phyloP scores from a whole-genome alignment of 2,329 filamentous ascomycete species.

The Xylariaceae sp. region DNA sequence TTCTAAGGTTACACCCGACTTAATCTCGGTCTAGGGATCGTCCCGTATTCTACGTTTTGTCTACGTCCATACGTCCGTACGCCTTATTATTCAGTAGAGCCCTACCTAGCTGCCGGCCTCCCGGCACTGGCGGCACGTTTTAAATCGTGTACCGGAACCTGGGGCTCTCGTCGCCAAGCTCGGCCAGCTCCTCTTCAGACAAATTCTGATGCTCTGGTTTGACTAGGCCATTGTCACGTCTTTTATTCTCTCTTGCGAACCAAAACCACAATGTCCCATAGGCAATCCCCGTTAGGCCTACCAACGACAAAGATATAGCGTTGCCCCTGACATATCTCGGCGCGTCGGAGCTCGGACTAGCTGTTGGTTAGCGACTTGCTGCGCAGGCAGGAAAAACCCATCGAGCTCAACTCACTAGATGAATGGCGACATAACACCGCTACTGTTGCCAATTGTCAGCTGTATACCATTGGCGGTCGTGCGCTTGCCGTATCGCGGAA shows the following conservation, averaged over 20 bases:
- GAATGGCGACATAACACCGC: constrained; percentile 71
- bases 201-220: constrained; percentile 39
- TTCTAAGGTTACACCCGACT: too few relatives aligned
- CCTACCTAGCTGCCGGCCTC: too few relatives aligned
- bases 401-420: constrained; percentile 42
- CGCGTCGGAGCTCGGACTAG: constrained; percentile 43
- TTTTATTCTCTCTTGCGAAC: constrained; percentile 46
- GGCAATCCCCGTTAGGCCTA: constrained; percentile 49
- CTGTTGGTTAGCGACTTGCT: constrained; percentile 11
- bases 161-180: constrained; percentile 51
- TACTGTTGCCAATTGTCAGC: constrained; percentile 64
- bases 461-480: constrained; percentile 69
- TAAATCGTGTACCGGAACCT: constrained; percentile 45
- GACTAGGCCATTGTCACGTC: constrained; percentile 38
- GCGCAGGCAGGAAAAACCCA: not conserved
- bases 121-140: not conserved
- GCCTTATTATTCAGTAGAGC: too few relatives aligned
- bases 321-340: constrained; percentile 61
- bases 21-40: too few relatives aligned
- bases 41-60: not conserved
- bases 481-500: constrained; percentile 70
- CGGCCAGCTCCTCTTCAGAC: constrained; percentile 45
- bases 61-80: too few relatives aligned
- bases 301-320: constrained; percentile 56
- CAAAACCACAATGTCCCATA: constrained; percentile 54